Evolutionary conservation across 2,329 filamentous ascomycete species (phyloP).

Genomic region (Helminthosporium solani): DNA sequence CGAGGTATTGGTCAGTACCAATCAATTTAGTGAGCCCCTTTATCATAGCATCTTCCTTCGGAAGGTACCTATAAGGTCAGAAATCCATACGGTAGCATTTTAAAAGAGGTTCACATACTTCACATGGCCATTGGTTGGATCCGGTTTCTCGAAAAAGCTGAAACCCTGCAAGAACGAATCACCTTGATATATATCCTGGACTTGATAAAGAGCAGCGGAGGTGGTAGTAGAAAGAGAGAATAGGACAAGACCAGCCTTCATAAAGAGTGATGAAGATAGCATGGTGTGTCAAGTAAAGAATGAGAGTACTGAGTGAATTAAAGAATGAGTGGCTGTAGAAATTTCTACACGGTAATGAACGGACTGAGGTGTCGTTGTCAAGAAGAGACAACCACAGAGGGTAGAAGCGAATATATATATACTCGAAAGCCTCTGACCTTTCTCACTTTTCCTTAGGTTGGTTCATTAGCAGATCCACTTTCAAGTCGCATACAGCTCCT

Average conservation of each 20-base stretch:
- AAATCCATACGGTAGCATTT: not conserved
- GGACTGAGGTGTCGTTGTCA: constrained; percentile 24
- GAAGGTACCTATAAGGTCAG: constrained; percentile 11
- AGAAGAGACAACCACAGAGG: not conserved
- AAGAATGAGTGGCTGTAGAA: constrained; percentile 28
- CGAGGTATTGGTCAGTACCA: constrained; percentile 39
- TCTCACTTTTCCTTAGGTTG: constrained; percentile 5
- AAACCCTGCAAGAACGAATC: constrained; percentile 29
- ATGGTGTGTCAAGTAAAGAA: constrained; percentile 25
- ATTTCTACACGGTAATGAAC: constrained; percentile 27
- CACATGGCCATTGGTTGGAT: constrained; percentile 31
- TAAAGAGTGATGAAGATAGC: constrained; percentile 30
- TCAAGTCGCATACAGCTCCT: constrained; percentile 2
- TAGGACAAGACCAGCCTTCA: constrained; percentile 21
- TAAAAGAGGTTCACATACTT: constrained; percentile 13
- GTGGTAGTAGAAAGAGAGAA: constrained; percentile 25
- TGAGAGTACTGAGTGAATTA: constrained; percentile 17
- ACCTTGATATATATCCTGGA: constrained; percentile 18
- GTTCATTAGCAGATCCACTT: constrained; percentile 2
- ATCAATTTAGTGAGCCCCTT: constrained; percentile 3
- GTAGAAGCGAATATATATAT: constrained; percentile 12
- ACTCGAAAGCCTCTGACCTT: constrained; percentile 4
- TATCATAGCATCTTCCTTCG: constrained; percentile 8
- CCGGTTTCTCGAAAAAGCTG: constrained; percentile 25
- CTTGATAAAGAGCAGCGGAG: constrained; percentile 20